These are phyloP conservation scores for Puccinellia tenuiflora DNA, from an alignment of 176 grass and related monocot species.

Conservation along the genomic window DNA sequence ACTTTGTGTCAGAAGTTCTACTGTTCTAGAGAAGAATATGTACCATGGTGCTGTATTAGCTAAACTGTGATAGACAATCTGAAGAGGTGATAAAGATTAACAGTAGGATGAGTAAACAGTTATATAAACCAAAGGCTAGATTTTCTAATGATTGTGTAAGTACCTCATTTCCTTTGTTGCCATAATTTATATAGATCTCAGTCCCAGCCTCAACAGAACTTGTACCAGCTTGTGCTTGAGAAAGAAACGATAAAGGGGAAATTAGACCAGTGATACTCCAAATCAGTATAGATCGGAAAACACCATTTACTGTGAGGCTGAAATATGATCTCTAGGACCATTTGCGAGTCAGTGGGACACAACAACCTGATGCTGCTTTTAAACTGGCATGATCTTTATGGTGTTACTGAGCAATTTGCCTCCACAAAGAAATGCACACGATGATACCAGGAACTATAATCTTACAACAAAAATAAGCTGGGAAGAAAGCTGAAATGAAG, in stretches of 20 bases:
- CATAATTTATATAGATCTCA: constrained; percentile 93
- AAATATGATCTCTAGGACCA: background rate
- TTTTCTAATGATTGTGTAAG: background rate
- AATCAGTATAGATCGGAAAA: background rate
- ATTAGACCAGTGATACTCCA: background rate
- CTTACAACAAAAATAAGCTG: background rate
- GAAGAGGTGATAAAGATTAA: background rate
- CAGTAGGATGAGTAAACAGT: background rate
- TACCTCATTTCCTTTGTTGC: constrained; percentile 99
- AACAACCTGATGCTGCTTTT: background rate
- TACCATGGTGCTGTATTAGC: background rate
- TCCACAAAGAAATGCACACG: constrained; percentile 9
- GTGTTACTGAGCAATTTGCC: background rate
- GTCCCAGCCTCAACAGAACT: constrained; percentile 40
- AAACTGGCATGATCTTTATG: background rate
- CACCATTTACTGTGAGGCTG: background rate
- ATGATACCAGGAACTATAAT: background rate
- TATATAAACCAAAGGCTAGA: background rate
- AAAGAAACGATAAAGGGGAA: background rate
- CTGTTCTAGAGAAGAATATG: background rate
- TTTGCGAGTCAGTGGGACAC: background rate
- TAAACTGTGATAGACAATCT: background rate
- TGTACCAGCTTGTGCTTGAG: constrained; percentile 62
- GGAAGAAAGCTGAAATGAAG: background rate
- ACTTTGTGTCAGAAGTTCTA: background rate